Evolutionary conservation across 2,329 filamentous ascomycete species (phyloP), one percentile per base, ranked within the genome.

Genomic region (Cladosporium cucumerinum): DNA sequence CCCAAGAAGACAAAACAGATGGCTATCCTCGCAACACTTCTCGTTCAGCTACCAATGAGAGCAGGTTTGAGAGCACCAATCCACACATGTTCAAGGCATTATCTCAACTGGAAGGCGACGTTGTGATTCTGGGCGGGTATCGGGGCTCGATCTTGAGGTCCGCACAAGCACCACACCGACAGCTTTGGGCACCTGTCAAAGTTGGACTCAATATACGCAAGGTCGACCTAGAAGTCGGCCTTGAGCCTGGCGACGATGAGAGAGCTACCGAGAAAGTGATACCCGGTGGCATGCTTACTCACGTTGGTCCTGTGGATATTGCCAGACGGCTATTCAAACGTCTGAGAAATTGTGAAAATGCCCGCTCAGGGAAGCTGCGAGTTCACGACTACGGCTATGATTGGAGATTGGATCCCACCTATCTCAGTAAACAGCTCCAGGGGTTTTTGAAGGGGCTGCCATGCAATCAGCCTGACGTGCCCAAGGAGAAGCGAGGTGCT

Each of bases 341-440:
- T 63, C 77, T 97, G 23, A 84, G 86, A 58, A 87, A 89, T 34
- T 91, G 86, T 69, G 87, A 92, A 14, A 96, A 96, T 72, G 87
- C 86, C 1, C 84, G 85, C 61, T 83, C 81, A 4, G 92, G 91
- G 8, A 89, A 85, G 67, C 80, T 97, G 6, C 84, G 92, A 55
- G 85, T 97, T 0, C 93, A 93, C 82, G 89, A 97, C 71, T 98
- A 94, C 73, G 93, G 93, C 21, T 98, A 97, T 72, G 94, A 98
- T 78, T 98, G 94, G 94, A 85, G 94, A 18, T 80, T 97, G 46
- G 95, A 91, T 68, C 94, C 94, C 0, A 85, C 89, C 72, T 80
- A 92, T 0, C 83, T 95, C 0, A 93, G 90, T 3, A 82, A 83
- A 54, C 86, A 86, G 66, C 80, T 98, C n/a, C 86, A 89, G 39